Evolutionary conservation across 495 filamentous ascomycete genomes (phyloP).

Genomic region (Podospora didyma): DNA sequence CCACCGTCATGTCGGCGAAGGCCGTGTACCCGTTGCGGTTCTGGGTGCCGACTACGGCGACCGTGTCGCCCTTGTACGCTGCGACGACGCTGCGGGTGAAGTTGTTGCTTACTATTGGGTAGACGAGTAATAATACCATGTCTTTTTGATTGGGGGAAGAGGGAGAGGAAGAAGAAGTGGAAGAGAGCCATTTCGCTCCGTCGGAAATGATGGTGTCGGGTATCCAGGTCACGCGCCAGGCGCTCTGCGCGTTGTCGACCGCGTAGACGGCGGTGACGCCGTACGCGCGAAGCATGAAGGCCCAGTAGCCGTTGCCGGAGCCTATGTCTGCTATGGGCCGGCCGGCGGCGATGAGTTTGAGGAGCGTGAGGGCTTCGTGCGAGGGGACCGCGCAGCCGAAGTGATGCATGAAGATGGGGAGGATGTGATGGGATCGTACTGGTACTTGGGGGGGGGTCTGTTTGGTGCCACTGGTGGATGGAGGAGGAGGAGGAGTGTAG

Average conservation of each 20-base stretch:
- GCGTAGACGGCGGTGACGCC: constrained; percentile 22
- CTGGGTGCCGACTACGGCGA: constrained; percentile 61
- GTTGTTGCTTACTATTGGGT: constrained; percentile 51
- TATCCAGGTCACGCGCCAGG: constrained; percentile 57
- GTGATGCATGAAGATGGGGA: constrained; percentile 64
- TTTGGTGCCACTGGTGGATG: neutral
- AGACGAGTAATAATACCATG: constrained; percentile 54
- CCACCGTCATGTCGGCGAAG: constrained; percentile 50
- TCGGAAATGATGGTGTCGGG: constrained; percentile 49
- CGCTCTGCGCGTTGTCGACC: constrained; percentile 52
- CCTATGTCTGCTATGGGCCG: constrained; percentile 38
- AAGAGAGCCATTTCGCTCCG: constrained; percentile 40
- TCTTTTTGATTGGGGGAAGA: constrained; percentile 40
- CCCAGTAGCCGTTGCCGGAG: constrained; percentile 63
- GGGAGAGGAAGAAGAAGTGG: too few relatives aligned
- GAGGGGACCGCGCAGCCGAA: constrained; percentile 59
- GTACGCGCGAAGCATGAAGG: constrained; percentile 50
- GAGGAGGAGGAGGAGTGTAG: constrained; percentile 3
- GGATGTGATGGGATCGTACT: constrained; percentile 47
- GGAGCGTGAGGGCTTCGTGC: constrained; percentile 49
- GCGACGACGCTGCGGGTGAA: constrained; percentile 52
- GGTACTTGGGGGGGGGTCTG: constrained; percentile 13
- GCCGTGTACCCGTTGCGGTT: constrained; percentile 61
- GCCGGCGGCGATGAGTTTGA: constrained; percentile 39
- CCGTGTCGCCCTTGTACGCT: constrained; percentile 52